phyloP scores from a whole-genome alignment of 345 rosid species.

The Brassica napus region Da-Ae NC_063441.1:8263501-8264000 shows the following conservation, averaged over 20 bases:
- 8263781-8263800: neutral
- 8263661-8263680: conserved; percentile 80
- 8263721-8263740: neutral
- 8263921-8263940: neutral
- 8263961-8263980: conserved; percentile 68
- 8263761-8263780: neutral
- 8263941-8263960: neutral
- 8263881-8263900: conserved; percentile 74
- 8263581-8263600: neutral
- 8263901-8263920: neutral
- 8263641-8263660: conserved; percentile 80
- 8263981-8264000: conserved; percentile 97
- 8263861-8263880: conserved; percentile 78
- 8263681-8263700: conserved; percentile 88
- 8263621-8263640: conserved; percentile 98
- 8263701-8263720: conserved; percentile 54
- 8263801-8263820: neutral
- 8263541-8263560: neutral
- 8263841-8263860: conserved; percentile 90
- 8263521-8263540: conserved; percentile 46
- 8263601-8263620: conserved; percentile 80
- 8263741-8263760: conserved; percentile 17
- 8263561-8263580: neutral
- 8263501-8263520: conserved; percentile 97
- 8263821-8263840: conserved; percentile 88